These are phyloP conservation scores for Quillaja saponaria DNA, from an alignment of 306 rosid genomes.

Conservation along the genomic window DNA sequence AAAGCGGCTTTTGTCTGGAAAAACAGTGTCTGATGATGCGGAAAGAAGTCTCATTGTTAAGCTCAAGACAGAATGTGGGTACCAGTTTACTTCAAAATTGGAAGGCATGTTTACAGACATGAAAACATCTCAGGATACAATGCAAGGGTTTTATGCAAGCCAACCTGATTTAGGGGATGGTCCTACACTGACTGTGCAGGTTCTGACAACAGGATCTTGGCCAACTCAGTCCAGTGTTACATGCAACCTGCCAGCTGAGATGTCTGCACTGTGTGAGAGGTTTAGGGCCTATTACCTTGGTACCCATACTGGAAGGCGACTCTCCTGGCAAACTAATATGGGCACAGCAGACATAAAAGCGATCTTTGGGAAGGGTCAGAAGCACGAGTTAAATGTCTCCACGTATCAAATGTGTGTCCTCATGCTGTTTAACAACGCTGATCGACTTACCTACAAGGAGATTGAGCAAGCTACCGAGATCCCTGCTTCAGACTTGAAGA, in stretches of 20 bases:
- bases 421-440: conserved; percentile 74
- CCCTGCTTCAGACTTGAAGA: conserved; percentile 67
- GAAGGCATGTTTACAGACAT: conserved; percentile 88
- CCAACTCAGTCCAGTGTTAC: conserved; percentile 72
- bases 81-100: conserved; percentile 73
- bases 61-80: conserved; percentile 88
- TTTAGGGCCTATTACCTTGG: conserved; percentile 76
- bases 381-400: conserved; percentile 82
- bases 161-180: conserved; percentile 63
- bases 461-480: conserved; percentile 82
- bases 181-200: conserved; percentile 77
- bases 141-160: conserved; percentile 69
- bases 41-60: conserved; percentile 84
- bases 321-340: conserved; percentile 89
- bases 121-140: conserved; percentile 77
- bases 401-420: conserved; percentile 87
- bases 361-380: conserved; percentile 74
- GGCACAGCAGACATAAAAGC: conserved; percentile 86
- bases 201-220: conserved; percentile 81
- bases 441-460: conserved; percentile 67
- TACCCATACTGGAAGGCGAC: conserved; percentile 72
- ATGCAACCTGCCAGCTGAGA: conserved; percentile 79
- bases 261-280: conserved; percentile 69
- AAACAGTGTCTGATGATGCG: conserved; percentile 78
- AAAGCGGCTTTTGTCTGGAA: conserved; percentile 80